phyloP scores from a whole-genome alignment of 257 asterid genomes.

The Hygrophila difformis region DNA sequence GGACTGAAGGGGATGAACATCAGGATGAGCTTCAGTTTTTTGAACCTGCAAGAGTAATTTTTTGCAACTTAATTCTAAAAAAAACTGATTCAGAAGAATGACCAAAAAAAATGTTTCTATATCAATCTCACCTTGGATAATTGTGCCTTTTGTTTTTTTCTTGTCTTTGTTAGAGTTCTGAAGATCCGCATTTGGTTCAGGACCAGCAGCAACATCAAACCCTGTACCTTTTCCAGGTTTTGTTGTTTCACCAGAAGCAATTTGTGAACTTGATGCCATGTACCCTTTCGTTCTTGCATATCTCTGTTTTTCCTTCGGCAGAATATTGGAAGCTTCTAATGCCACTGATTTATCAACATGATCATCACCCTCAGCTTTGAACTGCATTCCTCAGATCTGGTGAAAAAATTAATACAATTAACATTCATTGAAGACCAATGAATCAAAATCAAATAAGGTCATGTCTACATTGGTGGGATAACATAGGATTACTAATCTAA shows the following conservation, averaged over 20 bases:
- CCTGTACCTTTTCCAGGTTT: conserved; percentile 44
- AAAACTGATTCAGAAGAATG: conserved; percentile 17
- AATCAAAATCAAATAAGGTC: too few relatives aligned
- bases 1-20: conserved; percentile 40
- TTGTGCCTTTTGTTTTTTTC: conserved; percentile 42
- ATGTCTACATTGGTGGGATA: too few relatives aligned
- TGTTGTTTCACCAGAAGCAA: conserved; percentile 36
- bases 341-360: conserved; percentile 55
- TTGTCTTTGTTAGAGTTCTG: conserved; percentile 25
- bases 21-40: conserved; percentile 39
- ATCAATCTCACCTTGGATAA: conserved; percentile 39
- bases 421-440: too few relatives aligned
- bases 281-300: conserved; percentile 40
- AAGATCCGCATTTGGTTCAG: conserved; percentile 41
- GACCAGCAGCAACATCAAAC: conserved; percentile 30
- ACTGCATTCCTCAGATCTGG: conserved; percentile 27
- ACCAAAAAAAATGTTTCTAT: conserved; percentile 9
- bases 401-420: conserved; percentile 14
- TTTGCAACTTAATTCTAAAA: conserved; percentile 4
- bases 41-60: conserved; percentile 32
- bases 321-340: conserved; percentile 34
- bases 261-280: conserved; percentile 39
- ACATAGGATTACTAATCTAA: too few relatives aligned
- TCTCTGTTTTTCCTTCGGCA: conserved; percentile 38
- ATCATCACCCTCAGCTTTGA: conserved; percentile 37